These are phyloP conservation scores for Carex cristatella DNA, from an alignment of 176 grass and related monocot species.

Conservation along the genomic window DNA sequence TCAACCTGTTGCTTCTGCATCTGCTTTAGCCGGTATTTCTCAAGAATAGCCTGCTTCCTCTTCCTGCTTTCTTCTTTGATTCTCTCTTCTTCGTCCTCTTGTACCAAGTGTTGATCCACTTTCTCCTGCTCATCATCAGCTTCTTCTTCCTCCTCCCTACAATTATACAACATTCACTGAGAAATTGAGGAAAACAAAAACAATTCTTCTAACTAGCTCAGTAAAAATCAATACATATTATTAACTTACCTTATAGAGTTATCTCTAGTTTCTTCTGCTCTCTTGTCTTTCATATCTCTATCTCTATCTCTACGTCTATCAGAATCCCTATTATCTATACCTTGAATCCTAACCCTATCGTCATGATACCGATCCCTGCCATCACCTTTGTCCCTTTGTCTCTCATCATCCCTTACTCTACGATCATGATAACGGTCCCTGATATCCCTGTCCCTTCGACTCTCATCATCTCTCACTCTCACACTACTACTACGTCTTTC, in stretches of 20 bases:
- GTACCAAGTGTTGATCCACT: slow-evolving; percentile 84
- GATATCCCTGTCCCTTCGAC: slow-evolving; percentile 31
- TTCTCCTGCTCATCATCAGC: slow-evolving; percentile 86
- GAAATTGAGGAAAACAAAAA: not conserved
- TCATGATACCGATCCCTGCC: slow-evolving; percentile 40
- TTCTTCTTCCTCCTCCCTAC: slow-evolving; percentile 79
- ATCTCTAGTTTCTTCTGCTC: slow-evolving; percentile 41
- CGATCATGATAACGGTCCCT: slow-evolving; percentile 32
- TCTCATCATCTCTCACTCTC: slow-evolving; percentile 46
- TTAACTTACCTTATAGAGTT: slow-evolving; percentile 47
- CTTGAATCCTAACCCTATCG: slow-evolving; percentile 30
- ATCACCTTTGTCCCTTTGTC: slow-evolving; percentile 24
- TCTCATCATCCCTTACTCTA: slow-evolving; percentile 38
- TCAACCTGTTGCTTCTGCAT: slow-evolving; percentile 42
- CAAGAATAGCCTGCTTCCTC: slow-evolving; percentile 91
- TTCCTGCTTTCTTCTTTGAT: slow-evolving; percentile 93
- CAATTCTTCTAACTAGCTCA: not conserved
- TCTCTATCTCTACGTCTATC: slow-evolving; percentile 27
- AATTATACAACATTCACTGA: slow-evolving; percentile 16
- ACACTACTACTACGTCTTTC: slow-evolving; percentile 47
- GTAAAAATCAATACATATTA: slow-evolving; percentile 1
- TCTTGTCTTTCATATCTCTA: slow-evolving; percentile 28
- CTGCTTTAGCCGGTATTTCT: slow-evolving; percentile 66
- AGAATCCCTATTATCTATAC: slow-evolving; percentile 14
- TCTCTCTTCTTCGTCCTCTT: slow-evolving; percentile 94